Percentiles rank a stretch among this genome's conserved stretches.
These are phyloP conservation scores for Miamiensis avidus DNA, from an alignment of 169 alveolate species.

Conservation along the genomic window DNA sequence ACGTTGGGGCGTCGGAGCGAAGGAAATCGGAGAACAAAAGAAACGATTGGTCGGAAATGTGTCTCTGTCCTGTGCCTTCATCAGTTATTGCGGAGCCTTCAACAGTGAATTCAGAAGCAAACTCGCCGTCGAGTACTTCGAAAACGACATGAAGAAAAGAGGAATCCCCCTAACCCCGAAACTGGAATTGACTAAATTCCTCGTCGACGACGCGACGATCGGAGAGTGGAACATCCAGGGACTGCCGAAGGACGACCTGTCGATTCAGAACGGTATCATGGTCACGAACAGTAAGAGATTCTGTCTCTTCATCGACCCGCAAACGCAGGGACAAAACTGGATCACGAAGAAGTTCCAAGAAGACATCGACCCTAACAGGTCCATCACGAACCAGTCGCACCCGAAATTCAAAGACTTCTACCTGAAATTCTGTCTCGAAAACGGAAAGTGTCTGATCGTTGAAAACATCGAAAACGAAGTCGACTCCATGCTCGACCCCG, in stretches of 20 bases:
- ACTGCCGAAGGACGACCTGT: constrained; percentile 90
- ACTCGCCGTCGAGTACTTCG: constrained; percentile 89
- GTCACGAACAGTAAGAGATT: constrained; percentile 90
- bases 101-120: constrained; percentile 93
- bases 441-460: constrained; percentile 91
- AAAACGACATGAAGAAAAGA: constrained; percentile 79
- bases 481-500: constrained; percentile 95
- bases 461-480: constrained; percentile 96
- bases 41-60: constrained; percentile 94
- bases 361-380: constrained; percentile 77
- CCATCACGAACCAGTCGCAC: constrained; percentile 85
- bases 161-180: constrained; percentile 78
- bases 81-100: constrained; percentile 96
- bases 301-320: constrained; percentile 92
- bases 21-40: constrained; percentile 89
- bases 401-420: constrained; percentile 90
- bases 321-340: constrained; percentile 90
- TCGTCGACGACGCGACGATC: constrained; percentile 93
- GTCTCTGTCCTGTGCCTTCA: constrained; percentile 91
- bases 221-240: constrained; percentile 93
- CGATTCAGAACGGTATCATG: constrained; percentile 89
- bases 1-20: constrained; percentile 94
- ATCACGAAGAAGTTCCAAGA: constrained; percentile 71
- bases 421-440: constrained; percentile 91
- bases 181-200: constrained; percentile 76